Evolutionary conservation across 2,329 filamentous ascomycete genomes (phyloP).

Genomic region (Talaromyces sp.): DNA sequence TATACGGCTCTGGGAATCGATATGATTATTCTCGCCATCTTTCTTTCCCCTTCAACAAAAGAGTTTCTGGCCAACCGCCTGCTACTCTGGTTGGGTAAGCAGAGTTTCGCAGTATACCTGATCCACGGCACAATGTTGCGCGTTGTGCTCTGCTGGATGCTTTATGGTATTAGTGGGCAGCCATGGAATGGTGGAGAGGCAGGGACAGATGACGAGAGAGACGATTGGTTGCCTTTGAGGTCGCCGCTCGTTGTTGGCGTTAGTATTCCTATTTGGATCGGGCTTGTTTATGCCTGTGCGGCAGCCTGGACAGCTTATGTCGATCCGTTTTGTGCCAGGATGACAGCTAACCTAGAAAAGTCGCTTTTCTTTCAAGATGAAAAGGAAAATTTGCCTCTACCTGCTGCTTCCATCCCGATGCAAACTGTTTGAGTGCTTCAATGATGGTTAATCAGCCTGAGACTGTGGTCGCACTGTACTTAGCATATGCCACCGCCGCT

Average conservation of each 20-base stretch:
- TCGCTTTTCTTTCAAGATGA: conserved; percentile 49
- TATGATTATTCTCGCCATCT: conserved; percentile 54
- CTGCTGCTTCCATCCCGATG: conserved; percentile 26
- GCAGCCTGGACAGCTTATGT: conserved; percentile 56
- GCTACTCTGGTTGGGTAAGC: conserved; percentile 58
- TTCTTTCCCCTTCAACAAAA: conserved; percentile 53
- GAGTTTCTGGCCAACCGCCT: conserved; percentile 53
- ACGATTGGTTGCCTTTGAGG: conserved; percentile 44
- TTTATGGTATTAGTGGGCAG: conserved; percentile 54
- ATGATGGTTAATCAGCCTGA: neutral
- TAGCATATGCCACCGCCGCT: neutral
- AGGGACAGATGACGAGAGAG: conserved; percentile 18
- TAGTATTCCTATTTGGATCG: conserved; percentile 50
- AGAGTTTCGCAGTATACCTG: conserved; percentile 60
- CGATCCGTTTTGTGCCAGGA: conserved; percentile 52
- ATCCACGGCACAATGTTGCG: conserved; percentile 58
- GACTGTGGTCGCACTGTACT: neutral
- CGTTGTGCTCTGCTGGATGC: conserved; percentile 55
- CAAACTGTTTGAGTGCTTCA: conserved; percentile 14
- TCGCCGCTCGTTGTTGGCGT: conserved; percentile 42
- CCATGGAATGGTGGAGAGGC: conserved; percentile 41
- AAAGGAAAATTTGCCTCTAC: conserved; percentile 31
- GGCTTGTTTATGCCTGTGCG: conserved; percentile 50
- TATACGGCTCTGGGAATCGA: conserved; percentile 55
- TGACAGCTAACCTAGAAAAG: conserved; percentile 52